These are phyloP conservation scores for Sclerotiophoma versabilis DNA, from an alignment of 2,329 filamentous ascomycete genomes.

Conservation along the genomic window DNA sequence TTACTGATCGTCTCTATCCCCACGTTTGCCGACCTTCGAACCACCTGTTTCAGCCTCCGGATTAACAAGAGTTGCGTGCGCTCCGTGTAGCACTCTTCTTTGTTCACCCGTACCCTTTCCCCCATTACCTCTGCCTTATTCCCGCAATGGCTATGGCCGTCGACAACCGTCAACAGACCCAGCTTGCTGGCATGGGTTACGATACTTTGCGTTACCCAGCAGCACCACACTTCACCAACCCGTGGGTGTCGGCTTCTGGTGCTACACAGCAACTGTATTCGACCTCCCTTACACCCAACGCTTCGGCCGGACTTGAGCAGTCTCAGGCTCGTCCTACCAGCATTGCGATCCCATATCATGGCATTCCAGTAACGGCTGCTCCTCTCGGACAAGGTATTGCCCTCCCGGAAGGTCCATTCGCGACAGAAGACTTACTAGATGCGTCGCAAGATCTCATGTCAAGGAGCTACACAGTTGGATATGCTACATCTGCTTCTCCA, in stretches of 20 bases:
- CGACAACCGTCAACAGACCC: constrained; percentile 78
- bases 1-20: constrained; percentile 56
- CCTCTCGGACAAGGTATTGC: constrained; percentile 74
- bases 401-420: constrained; percentile 67
- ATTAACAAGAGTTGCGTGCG: constrained; percentile 29
- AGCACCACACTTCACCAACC: constrained; percentile 83
- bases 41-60: constrained; percentile 45
- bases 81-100: constrained; percentile 38
- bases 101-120: constrained; percentile 27
- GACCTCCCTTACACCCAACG: constrained; percentile 64
- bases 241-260: constrained; percentile 74
- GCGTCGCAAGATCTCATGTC: constrained; percentile 78
- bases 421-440: constrained; percentile 72
- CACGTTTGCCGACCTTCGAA: constrained; percentile 54
- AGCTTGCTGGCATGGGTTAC: constrained; percentile 76
- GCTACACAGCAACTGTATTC: constrained; percentile 69
- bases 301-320: constrained; percentile 52
- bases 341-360: constrained; percentile 75
- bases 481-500: constrained; percentile 73
- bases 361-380: constrained; percentile 74
- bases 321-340: constrained; percentile 65
- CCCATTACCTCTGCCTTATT: constrained; percentile 15
- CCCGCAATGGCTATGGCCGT: constrained; percentile 88
- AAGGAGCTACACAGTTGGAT: constrained; percentile 72
- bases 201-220: constrained; percentile 76